Evolutionary conservation across 495 filamentous ascomycete species (phyloP), one percentile per base, ranked within the genome.

Genomic region (Bombardia bombarda): DNA sequence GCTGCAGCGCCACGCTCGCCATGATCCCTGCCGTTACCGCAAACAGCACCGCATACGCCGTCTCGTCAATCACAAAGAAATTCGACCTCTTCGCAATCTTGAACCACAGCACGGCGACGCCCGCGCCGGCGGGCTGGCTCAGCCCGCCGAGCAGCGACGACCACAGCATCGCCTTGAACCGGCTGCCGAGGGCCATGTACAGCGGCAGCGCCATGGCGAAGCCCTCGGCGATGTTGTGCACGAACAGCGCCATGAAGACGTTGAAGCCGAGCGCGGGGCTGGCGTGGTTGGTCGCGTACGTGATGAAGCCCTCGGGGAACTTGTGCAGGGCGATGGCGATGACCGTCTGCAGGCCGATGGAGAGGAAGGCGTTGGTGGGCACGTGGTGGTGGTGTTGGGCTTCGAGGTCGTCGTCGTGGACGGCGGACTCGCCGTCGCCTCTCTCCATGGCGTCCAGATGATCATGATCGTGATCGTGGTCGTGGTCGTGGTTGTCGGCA

Each of bases 211-310:
- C 86, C 77, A 98, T 83, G 47, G 87, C 85, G 58, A 97, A 98
- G 14, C 92, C 92, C 65, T 98, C 92, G 35, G 87, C 84, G 47
- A 98, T 95, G 64, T 97, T 98, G 69, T 98, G 92, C 47, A 97
- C 90, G 56, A 92, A 95, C 3, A 98, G 76, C 1, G 92, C 92
- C 51, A 97, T 73, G 68, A 98, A 98, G 25, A 98, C 86, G 26
- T 86, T 80, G 54, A 94, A 75, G 10, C 93, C 92, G 2, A 98
- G 80, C 1, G 70, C 67, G 0, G 92, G 88, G 55, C 84, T 95
- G 23, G 87, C 93, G 49, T 98, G 93, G 62, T 97, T 98, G 10
- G 92, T 96, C 7, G 92, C 90, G 61, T 92, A 98, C 22, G 93
- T 98, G 44, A 98, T 96, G 65, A 98, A 97, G 21, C 92, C 92